phyloP scores from a whole-genome alignment of 306 rosid species.

The Lathyrus oleraceus region DNA sequence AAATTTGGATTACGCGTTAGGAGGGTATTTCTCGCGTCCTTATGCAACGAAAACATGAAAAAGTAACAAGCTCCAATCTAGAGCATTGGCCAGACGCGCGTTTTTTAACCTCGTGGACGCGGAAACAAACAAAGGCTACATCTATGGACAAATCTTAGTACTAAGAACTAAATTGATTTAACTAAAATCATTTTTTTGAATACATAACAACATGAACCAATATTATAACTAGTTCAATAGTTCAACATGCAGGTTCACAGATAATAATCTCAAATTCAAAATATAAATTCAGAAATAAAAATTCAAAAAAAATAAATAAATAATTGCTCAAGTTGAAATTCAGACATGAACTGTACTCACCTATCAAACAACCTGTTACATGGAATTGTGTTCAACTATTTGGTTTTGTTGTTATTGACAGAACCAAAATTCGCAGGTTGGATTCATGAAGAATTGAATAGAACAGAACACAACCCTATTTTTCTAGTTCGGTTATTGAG shows the following conservation, averaged over 20 bases:
- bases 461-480: slow-evolving; percentile 1
- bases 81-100: too few relatives aligned
- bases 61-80: too few relatives aligned
- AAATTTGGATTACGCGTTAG: not conserved
- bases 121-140: not conserved
- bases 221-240: slow-evolving; percentile 22
- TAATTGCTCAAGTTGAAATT: slow-evolving; percentile 17
- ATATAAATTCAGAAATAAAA: slow-evolving; percentile 27
- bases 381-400: slow-evolving; percentile 36
- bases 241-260: slow-evolving; percentile 25
- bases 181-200: not conserved
- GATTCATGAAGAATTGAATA: not conserved
- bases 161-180: not conserved
- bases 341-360: slow-evolving; percentile 19
- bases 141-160: not conserved
- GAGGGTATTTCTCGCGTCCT: too few relatives aligned
- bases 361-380: slow-evolving; percentile 16
- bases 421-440: slow-evolving; percentile 26
- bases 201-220: slow-evolving; percentile 14
- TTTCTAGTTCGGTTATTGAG: slow-evolving; percentile 27
- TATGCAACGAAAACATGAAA: too few relatives aligned
- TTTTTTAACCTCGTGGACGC: too few relatives aligned
- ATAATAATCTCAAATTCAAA: slow-evolving; percentile 22
- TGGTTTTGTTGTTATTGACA: slow-evolving; percentile 33
- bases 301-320: not conserved